A percentile compares a stretch with the other conserved stretches of the same genome.
These are phyloP conservation scores for Lentinus polychrous DNA, from an alignment of 1,284 basidiomycete genomes.

Conservation along the genomic window DNA sequence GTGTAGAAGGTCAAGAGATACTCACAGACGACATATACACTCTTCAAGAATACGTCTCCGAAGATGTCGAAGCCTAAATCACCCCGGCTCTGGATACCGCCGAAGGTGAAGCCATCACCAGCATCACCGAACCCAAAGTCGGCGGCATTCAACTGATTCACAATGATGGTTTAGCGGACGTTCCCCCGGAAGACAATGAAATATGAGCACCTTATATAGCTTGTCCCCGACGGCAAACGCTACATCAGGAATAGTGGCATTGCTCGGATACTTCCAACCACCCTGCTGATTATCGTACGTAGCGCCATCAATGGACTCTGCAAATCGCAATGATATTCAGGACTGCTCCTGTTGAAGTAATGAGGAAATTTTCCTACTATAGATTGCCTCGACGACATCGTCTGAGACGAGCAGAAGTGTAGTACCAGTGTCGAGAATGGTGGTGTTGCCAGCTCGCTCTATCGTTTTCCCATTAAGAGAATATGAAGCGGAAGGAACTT, in stretches of 20 bases:
- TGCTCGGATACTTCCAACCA: slow-evolving; percentile 29
- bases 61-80: slow-evolving; percentile 31
- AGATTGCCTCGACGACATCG: slow-evolving; percentile 26
- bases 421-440: slow-evolving; percentile 36
- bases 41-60: slow-evolving; percentile 32
- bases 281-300: slow-evolving; percentile 27
- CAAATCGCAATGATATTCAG: not conserved
- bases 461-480: slow-evolving; percentile 21
- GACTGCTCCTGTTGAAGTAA: not conserved
- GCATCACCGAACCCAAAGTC: slow-evolving; percentile 26
- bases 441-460: slow-evolving; percentile 25
- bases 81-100: slow-evolving; percentile 31
- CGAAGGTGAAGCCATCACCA: slow-evolving; percentile 21
- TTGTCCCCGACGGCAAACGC: slow-evolving; percentile 28
- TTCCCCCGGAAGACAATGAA: not conserved
- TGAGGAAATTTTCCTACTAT: slow-evolving; percentile 15
- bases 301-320: slow-evolving; percentile 25
- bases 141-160: slow-evolving; percentile 22
- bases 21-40: slow-evolving; percentile 33
- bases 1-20: slow-evolving; percentile 1
- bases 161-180: not conserved
- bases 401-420: slow-evolving; percentile 28
- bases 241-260: slow-evolving; percentile 26
- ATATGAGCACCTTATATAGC: slow-evolving; percentile 19
- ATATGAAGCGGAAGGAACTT: slow-evolving; percentile 23